Conservation (phyloP, 768 basidiomycete species). For the Boletus edulis region DNA sequence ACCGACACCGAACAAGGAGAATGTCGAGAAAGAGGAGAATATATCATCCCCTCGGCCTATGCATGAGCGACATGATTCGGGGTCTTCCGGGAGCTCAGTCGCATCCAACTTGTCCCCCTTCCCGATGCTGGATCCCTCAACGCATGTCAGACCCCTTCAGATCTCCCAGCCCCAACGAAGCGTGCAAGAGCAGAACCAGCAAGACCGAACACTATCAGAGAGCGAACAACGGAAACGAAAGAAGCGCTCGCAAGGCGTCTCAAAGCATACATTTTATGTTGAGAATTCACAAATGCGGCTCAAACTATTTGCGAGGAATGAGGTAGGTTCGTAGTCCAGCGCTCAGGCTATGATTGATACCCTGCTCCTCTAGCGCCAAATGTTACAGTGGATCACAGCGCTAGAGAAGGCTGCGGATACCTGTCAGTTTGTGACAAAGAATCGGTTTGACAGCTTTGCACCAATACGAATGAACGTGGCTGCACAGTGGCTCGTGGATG, state of each 20-base stretch:
- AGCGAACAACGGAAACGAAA: constrained; percentile 46
- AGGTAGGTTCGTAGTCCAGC: constrained; percentile 42
- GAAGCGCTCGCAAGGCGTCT: constrained; percentile 59
- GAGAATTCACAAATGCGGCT: constrained; percentile 87
- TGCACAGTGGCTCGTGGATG: constrained; percentile 98
- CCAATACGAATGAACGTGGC: constrained; percentile 91
- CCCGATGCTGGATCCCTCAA: constrained; percentile 79
- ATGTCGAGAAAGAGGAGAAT: constrained; percentile 6
- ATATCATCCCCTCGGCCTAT: background rate
- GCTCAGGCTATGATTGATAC: constrained; percentile 2
- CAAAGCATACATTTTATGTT: constrained; percentile 93
- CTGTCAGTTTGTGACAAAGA: constrained; percentile 74
- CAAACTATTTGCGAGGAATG: constrained; percentile 84
- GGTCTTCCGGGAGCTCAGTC: constrained; percentile 35
- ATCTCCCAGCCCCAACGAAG: constrained; percentile 13
- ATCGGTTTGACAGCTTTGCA: constrained; percentile 93
- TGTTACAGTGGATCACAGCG: constrained; percentile 95
- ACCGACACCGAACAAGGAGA: constrained; percentile 11
- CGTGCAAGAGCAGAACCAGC: constrained; percentile 20
- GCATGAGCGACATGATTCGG: constrained; percentile 14
- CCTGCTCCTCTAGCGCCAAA: constrained; percentile 63
- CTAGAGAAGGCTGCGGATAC: constrained; percentile 75
- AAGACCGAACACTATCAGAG: constrained; percentile 14
- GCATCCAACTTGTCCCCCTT: constrained; percentile 41
- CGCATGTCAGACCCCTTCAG: constrained; percentile 60